These are phyloP conservation scores for Hysterium pulicare DNA, from an alignment of 2,329 filamentous ascomycete species.

Conservation along the genomic window DNA sequence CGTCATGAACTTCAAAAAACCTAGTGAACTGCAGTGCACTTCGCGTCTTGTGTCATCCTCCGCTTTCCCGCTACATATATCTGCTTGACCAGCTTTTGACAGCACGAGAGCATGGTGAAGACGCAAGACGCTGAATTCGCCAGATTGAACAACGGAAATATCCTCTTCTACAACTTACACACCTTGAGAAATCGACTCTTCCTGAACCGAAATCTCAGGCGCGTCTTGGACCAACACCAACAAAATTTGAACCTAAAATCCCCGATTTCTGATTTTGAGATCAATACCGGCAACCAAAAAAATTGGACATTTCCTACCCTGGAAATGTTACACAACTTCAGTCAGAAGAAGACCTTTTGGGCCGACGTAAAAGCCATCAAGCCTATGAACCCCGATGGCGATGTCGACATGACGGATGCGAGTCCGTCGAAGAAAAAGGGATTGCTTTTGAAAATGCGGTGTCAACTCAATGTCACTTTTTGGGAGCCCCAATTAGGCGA, in stretches of 20 bases:
- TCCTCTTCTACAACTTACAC: slow-evolving; percentile 23
- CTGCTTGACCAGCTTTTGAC: not conserved
- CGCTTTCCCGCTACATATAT: not conserved
- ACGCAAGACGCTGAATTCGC: slow-evolving; percentile 11
- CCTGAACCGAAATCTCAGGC: slow-evolving; percentile 22
- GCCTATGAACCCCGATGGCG: not conserved
- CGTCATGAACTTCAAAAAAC: slow-evolving; percentile 1
- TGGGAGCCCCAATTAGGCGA: not conserved
- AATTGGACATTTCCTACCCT: slow-evolving; percentile 25
- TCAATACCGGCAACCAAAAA: not conserved
- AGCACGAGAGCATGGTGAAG: slow-evolving; percentile 21
- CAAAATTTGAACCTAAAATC: slow-evolving; percentile 8
- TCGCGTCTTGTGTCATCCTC: not conserved
- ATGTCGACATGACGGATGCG: not conserved
- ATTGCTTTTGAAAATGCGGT: not conserved
- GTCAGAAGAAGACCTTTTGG: slow-evolving; percentile 16
- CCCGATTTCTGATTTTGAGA: not conserved
- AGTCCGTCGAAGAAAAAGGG: not conserved
- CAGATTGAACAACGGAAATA: slow-evolving; percentile 18
- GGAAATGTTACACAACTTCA: slow-evolving; percentile 23
- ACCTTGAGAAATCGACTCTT: slow-evolving; percentile 20
- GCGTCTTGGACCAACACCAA: slow-evolving; percentile 17
- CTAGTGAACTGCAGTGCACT: not conserved
- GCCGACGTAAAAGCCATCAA: slow-evolving; percentile 17
- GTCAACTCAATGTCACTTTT: not conserved